These are phyloP conservation scores for Aspergillus sergii DNA, from an alignment of 2,329 filamentous ascomycete species.

Conservation along the genomic window DNA sequence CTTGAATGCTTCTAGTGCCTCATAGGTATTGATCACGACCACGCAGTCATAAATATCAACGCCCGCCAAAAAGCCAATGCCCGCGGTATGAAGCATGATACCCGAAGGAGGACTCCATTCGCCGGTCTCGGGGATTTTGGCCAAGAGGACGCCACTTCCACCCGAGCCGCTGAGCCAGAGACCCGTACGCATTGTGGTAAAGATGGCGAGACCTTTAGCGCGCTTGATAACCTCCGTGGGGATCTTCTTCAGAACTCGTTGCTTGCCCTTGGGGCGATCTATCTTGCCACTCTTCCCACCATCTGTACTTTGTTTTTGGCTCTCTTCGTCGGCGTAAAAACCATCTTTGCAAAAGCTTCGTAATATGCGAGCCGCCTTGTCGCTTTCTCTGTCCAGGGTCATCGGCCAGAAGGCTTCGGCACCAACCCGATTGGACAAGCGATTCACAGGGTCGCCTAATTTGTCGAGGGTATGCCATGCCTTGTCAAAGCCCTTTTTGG, in stretches of 20 bases:
- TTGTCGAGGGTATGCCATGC: conserved; percentile 69
- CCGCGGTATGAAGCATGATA: conserved; percentile 86
- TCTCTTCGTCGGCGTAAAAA: conserved; percentile 65
- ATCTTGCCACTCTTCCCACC: conserved; percentile 45
- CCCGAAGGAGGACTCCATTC: conserved; percentile 90
- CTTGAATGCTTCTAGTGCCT: conserved; percentile 82
- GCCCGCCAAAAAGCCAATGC: conserved; percentile 84
- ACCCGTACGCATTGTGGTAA: conserved; percentile 93
- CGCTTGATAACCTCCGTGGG: conserved; percentile 82
- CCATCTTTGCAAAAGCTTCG: conserved; percentile 87
- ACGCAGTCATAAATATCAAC: conserved; percentile 97
- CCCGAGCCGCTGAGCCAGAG: conserved; percentile 90
- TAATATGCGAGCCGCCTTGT: conserved; percentile 87
- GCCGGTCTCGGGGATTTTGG: conserved; percentile 74
- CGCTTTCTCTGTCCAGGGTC: conserved; percentile 82
- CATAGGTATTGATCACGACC: conserved; percentile 84
- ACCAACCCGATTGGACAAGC: conserved; percentile 77
- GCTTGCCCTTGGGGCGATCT: conserved; percentile 61
- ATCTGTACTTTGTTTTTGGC: conserved; percentile 42
- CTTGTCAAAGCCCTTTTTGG: conserved; percentile 72
- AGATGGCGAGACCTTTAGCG: conserved; percentile 87
- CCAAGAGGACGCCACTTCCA: conserved; percentile 84
- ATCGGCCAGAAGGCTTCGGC: conserved; percentile 84
- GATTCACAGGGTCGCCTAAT: conserved; percentile 75
- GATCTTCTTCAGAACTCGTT: conserved; percentile 76